These are phyloP conservation scores for Inga oerstediana DNA, from an alignment of 306 rosid species.

Conservation along the genomic window DNA sequence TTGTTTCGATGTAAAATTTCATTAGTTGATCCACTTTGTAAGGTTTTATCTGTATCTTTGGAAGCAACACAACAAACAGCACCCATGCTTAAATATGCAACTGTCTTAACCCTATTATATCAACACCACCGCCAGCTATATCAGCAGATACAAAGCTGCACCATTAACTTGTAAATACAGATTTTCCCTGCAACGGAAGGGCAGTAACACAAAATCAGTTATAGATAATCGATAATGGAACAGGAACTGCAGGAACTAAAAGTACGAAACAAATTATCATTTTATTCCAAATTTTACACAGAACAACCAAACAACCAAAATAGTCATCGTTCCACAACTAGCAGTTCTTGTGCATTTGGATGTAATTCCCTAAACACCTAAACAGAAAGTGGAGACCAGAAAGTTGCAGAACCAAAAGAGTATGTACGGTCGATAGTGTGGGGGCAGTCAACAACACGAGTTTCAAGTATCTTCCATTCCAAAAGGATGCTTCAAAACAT, in stretches of 20 bases:
- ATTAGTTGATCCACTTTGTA: slow-evolving; percentile 39
- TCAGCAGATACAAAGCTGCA: slow-evolving; percentile 1
- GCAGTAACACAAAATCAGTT: slow-evolving; percentile 27
- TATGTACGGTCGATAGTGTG: not conserved
- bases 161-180: slow-evolving; percentile 20
- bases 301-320: not conserved
- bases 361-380: not conserved
- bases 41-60: slow-evolving; percentile 42
- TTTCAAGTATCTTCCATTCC: slow-evolving; percentile 6
- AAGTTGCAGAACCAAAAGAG: not conserved
- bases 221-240: slow-evolving; percentile 18
- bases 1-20: slow-evolving; percentile 39
- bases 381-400: not conserved
- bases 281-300: not conserved
- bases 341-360: slow-evolving; percentile 2
- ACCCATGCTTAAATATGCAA: slow-evolving; percentile 41
- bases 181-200: slow-evolving; percentile 26
- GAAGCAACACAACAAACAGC: slow-evolving; percentile 55
- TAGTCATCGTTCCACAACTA: not conserved
- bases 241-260: slow-evolving; percentile 1
- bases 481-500: not conserved
- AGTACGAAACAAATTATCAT: not conserved
- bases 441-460: slow-evolving; percentile 1
- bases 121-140: slow-evolving; percentile 4
- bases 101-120: slow-evolving; percentile 28